Base-by-base conservation (phyloP, 805 yeast genomes). In the Suhomyces sp. region DNA sequence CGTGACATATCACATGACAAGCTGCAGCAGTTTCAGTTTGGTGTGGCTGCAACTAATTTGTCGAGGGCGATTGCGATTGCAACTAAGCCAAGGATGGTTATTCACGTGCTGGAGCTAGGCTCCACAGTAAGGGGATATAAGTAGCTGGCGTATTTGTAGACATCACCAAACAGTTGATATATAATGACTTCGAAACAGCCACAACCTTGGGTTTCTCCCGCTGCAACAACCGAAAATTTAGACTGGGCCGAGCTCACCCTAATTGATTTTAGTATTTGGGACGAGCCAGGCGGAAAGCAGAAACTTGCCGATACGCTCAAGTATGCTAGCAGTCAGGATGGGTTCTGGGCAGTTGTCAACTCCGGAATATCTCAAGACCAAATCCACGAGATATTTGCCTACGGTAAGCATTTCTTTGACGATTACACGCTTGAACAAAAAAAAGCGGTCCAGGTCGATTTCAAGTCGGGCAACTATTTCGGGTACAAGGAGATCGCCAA, bases 171-270 rank as follows among this genome's bases (percentile, higher is more conserved):
- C 19, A 19, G 3, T 19, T 19, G 19, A 3, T 19, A 19, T 19
- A 19, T 4, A 8, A 38, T 38, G 42, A 24, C 23, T 3, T 13
- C 38, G 13, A 36, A 19, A n/a, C 27, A 31, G 12, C 57, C 59
- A 9, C 50, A 51, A 24, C 56, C 57, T 0, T 68, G 72, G 72
- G 48, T 53, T 1, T 46, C 64, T 2, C 72, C 72, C 1, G 47
- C 55, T 7, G 67, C 63, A 49, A 70, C 74, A 4, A 51, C 52
- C 19, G 60, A 66, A 33, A 41, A 56, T 4, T 59, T 69, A 17
- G 71, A 68, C 41, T 69, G 72, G 71, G 74, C 74, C 0, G 67
- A 68, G 22, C 56, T 69, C 36, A 60, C 61, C 1, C 59, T 61
- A 0, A 58, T 70, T 46, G 73, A 70, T 47, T 54, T 70, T 41